Percentiles rank a stretch among this genome's conserved stretches.
Conservation (phyloP, 1,284 basidiomycete genomes). For the Moniliophthora roreri region DNA sequence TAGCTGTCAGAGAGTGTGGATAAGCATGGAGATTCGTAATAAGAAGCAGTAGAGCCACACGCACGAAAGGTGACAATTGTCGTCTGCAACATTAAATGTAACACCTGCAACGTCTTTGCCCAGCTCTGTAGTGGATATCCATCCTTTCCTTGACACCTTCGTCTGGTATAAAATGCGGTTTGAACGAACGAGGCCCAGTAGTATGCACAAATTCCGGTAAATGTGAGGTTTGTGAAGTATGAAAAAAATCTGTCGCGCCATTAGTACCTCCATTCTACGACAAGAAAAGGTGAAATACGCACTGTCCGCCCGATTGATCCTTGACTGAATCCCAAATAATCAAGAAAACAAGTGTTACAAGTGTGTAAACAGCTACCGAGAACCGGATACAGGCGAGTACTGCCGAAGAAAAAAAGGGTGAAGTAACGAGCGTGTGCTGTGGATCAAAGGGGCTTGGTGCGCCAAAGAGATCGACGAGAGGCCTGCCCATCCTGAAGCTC, state of each 20-base stretch:
- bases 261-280: not conserved
- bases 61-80: conserved; percentile 62
- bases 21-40: conserved; percentile 5
- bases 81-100: conserved; percentile 55
- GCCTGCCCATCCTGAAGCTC: too few relatives aligned
- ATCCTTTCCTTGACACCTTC: conserved; percentile 18
- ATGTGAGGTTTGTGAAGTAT: conserved; percentile 65
- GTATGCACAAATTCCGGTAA: conserved; percentile 62
- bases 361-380: conserved; percentile 52
- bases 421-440: conserved; percentile 53
- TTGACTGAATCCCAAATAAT: conserved; percentile 38
- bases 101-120: conserved; percentile 51
- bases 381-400: conserved; percentile 48
- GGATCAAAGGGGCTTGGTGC: conserved; percentile 51
- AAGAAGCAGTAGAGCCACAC: conserved; percentile 25
- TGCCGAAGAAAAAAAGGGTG: conserved; percentile 48
- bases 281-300: conserved; percentile 17
- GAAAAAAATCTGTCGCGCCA: conserved; percentile 48
- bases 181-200: conserved; percentile 61
- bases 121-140: conserved; percentile 60
- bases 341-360: conserved; percentile 44
- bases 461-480: not conserved
- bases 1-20: conserved; percentile 36
- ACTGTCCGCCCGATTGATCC: conserved; percentile 28
- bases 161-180: conserved; percentile 42